phyloP scores from a whole-genome alignment of 805 yeast species.

The Clavispora vitiphila region DNA sequence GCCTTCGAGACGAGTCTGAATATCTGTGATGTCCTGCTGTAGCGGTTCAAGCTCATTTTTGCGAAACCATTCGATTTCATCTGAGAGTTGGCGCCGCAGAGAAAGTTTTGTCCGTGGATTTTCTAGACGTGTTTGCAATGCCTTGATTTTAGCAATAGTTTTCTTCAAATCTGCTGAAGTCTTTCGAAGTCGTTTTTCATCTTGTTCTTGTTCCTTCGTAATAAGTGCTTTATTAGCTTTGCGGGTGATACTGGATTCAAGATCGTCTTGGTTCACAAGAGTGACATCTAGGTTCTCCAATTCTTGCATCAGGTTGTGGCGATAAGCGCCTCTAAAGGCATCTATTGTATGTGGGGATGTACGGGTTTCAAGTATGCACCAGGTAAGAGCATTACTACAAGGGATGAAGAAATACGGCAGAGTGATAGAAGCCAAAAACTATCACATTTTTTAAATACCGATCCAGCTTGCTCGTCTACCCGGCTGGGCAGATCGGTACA shows the following conservation, averaged over 20 bases:
- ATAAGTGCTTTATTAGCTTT: constrained; percentile 62
- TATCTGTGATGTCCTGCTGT: constrained; percentile 59
- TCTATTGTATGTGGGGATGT: too few species aligned
- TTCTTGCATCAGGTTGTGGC: not conserved
- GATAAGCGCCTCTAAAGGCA: not conserved
- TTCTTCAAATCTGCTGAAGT: constrained; percentile 46
- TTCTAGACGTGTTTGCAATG: constrained; percentile 44
- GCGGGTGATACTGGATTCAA: constrained; percentile 70
- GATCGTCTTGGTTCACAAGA: constrained; percentile 70
- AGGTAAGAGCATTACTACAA: too few species aligned
- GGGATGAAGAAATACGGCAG: too few species aligned
- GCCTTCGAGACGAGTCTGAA: constrained; percentile 30
- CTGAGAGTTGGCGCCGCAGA: constrained; percentile 48
- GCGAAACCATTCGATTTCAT: constrained; percentile 50
- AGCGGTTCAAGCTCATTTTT: constrained; percentile 49
- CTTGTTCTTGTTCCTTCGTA: constrained; percentile 65
- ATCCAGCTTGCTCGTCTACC: too few species aligned
- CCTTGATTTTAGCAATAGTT: constrained; percentile 37
- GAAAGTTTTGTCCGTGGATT: constrained; percentile 61
- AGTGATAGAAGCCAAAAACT: too few species aligned
- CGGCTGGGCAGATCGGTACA: too few species aligned
- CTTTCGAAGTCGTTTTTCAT: constrained; percentile 68
- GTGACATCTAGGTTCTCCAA: constrained; percentile 30
- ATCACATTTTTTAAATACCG: too few species aligned
- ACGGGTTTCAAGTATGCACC: too few species aligned